Percentiles rank a stretch among this genome's conserved stretches.
Evolutionary conservation across 1,284 basidiomycete species (phyloP).

Genomic region (Cerioporus squamosus): DNA sequence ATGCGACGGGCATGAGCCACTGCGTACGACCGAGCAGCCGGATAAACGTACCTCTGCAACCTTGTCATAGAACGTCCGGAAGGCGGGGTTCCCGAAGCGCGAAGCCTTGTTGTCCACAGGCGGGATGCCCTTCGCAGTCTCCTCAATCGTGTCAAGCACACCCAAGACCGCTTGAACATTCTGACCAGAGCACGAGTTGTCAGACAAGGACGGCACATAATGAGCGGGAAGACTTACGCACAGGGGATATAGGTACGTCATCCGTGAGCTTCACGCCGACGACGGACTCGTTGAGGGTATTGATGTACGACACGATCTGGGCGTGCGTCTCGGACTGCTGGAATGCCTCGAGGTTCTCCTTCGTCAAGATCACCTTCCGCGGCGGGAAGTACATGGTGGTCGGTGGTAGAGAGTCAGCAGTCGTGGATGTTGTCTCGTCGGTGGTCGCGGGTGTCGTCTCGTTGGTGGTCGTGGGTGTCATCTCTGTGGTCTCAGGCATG

Average conservation of each 20-base stretch:
- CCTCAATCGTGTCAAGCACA: conserved; percentile 73
- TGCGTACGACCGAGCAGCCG: neutral
- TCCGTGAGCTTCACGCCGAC: conserved; percentile 81
- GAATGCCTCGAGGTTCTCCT: conserved; percentile 84
- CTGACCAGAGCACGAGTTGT: conserved; percentile 43
- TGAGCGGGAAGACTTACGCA: conserved; percentile 39
- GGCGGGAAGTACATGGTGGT: conserved; percentile 35
- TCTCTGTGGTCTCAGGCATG: neutral
- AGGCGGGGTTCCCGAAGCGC: conserved; percentile 97
- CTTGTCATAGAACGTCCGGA: conserved; percentile 89
- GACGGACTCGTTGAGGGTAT: conserved; percentile 78
- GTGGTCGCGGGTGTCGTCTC: neutral
- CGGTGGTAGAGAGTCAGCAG: neutral
- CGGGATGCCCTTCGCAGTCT: conserved; percentile 72
- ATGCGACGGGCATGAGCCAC: neutral
- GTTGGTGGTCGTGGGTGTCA: neutral
- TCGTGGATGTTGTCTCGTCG: neutral
- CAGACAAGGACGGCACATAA: neutral
- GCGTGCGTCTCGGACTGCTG: conserved; percentile 75
- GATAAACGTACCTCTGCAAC: conserved; percentile 65
- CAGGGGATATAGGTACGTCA: conserved; percentile 57
- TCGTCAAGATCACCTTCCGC: conserved; percentile 81
- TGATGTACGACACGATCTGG: conserved; percentile 76
- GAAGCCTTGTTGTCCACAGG: conserved; percentile 91
- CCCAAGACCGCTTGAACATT: conserved; percentile 63